A percentile compares a stretch with the other conserved stretches of the same genome.
Conservation (phyloP, 805 yeast species). For the Lipomyces sp. region DNA sequence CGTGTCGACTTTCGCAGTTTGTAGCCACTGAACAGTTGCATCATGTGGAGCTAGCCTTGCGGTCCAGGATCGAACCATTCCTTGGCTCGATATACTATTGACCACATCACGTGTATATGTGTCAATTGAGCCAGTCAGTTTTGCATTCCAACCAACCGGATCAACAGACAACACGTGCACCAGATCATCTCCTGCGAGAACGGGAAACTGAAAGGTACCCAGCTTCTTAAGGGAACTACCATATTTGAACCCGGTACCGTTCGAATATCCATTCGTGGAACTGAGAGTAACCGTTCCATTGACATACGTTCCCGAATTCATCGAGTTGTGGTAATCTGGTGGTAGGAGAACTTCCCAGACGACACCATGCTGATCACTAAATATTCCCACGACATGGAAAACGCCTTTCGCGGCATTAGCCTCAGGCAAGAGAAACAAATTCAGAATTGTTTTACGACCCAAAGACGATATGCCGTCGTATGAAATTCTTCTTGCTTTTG, state of each 20-base stretch:
- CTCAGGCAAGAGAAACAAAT: slow-evolving; percentile 49
- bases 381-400: slow-evolving; percentile 37
- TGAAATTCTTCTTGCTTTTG: slow-evolving; percentile 25
- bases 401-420: neutral
- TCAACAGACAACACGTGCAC: slow-evolving; percentile 52
- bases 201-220: slow-evolving; percentile 38
- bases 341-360: slow-evolving; percentile 37
- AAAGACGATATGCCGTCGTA: slow-evolving; percentile 6
- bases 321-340: neutral
- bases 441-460: slow-evolving; percentile 24
- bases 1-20: slow-evolving; percentile 58
- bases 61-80: slow-evolving; percentile 56
- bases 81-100: slow-evolving; percentile 60
- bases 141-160: slow-evolving; percentile 62
- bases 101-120: slow-evolving; percentile 54
- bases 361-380: slow-evolving; percentile 35
- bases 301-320: neutral
- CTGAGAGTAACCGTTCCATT: slow-evolving; percentile 5
- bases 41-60: slow-evolving; percentile 44
- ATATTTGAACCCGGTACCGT: neutral
- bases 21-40: slow-evolving; percentile 56
- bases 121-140: slow-evolving; percentile 47
- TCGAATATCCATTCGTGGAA: slow-evolving; percentile 4
- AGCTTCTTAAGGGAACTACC: slow-evolving; percentile 19
- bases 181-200: slow-evolving; percentile 47